Evolutionary conservation across 352 stramenopile species (phyloP).

Genomic region (Aphanomyces stellatus): DNA sequence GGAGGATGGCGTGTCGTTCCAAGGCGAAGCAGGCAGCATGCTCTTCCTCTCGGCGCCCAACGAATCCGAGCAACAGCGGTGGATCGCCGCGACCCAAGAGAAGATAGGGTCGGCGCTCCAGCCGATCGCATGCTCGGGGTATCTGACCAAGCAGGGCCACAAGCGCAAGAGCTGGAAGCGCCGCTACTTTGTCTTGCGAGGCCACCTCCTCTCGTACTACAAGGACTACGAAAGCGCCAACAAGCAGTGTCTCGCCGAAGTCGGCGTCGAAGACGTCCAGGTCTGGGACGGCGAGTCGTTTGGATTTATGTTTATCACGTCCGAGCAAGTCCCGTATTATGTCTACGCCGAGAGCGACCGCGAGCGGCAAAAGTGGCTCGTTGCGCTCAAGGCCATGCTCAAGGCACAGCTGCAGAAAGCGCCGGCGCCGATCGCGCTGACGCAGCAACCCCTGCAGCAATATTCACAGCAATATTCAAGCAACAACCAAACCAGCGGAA

Average conservation of each 20-base stretch:
- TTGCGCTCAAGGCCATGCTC: slow-evolving; percentile 5
- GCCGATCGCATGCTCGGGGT: slow-evolving; percentile 33
- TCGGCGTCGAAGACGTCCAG: slow-evolving; percentile 16
- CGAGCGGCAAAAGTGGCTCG: slow-evolving; percentile 21
- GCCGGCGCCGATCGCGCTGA: background rate
- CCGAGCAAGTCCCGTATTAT: slow-evolving; percentile 20
- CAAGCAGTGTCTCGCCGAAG: slow-evolving; percentile 19
- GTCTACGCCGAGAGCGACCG: slow-evolving; percentile 17
- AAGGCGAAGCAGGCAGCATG: slow-evolving; percentile 14
- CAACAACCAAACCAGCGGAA: too few species aligned
- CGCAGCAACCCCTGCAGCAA: background rate
- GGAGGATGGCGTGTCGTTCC: slow-evolving; percentile 18
- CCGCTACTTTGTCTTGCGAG: slow-evolving; percentile 70
- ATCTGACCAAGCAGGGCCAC: slow-evolving; percentile 54
- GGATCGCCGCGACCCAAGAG: background rate
- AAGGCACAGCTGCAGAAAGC: background rate
- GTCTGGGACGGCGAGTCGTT: slow-evolving; percentile 13
- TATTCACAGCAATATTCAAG: too few species aligned
- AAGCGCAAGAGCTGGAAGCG: slow-evolving; percentile 70
- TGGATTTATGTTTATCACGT: slow-evolving; percentile 20
- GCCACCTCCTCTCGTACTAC: slow-evolving; percentile 20
- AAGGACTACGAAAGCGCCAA: slow-evolving; percentile 9
- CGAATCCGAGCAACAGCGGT: slow-evolving; percentile 5
- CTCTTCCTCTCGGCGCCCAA: slow-evolving; percentile 9
- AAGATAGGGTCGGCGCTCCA: slow-evolving; percentile 7